These are phyloP conservation scores for Termitomyces sp. DNA, from an alignment of 768 basidiomycete genomes.

Conservation along the genomic window DNA sequence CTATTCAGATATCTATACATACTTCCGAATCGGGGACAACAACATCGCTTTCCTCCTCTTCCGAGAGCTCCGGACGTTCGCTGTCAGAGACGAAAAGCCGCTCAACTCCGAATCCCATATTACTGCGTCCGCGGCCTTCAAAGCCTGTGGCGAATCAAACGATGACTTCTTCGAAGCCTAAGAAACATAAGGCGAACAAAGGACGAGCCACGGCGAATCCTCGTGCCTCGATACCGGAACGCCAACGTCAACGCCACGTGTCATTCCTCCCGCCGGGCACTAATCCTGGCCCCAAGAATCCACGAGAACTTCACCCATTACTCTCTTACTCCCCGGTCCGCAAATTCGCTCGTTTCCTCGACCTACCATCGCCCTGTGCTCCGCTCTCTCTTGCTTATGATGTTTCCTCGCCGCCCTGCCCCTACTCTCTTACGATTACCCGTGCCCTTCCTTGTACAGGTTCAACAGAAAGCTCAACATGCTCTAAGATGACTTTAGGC, in stretches of 20 bases:
- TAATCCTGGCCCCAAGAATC: slow-evolving; percentile 5
- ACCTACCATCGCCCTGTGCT: neutral
- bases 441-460: neutral
- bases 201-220: slow-evolving; percentile 4
- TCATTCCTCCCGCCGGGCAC: slow-evolving; percentile 9
- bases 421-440: neutral
- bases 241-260: slow-evolving; percentile 5
- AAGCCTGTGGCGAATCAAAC: slow-evolving; percentile 1
- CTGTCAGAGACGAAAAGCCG: neutral
- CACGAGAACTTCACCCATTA: slow-evolving; percentile 4
- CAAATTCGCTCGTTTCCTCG: slow-evolving; percentile 4
- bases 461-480: neutral
- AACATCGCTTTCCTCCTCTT: slow-evolving; percentile 6
- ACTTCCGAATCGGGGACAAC: slow-evolving; percentile 4
- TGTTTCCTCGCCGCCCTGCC: slow-evolving; percentile 5
- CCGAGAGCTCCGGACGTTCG: slow-evolving; percentile 5
- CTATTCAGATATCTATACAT: slow-evolving; percentile 7
- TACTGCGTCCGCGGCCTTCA: slow-evolving; percentile 6
- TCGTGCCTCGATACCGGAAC: slow-evolving; percentile 4
- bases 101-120: neutral
- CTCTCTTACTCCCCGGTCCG: slow-evolving; percentile 2
- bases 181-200: slow-evolving; percentile 2
- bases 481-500: neutral
- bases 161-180: slow-evolving; percentile 4
- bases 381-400: slow-evolving; percentile 8